Conservation (phyloP, 208 protist genomes). For the Tritrichomonas foetus region DNA sequence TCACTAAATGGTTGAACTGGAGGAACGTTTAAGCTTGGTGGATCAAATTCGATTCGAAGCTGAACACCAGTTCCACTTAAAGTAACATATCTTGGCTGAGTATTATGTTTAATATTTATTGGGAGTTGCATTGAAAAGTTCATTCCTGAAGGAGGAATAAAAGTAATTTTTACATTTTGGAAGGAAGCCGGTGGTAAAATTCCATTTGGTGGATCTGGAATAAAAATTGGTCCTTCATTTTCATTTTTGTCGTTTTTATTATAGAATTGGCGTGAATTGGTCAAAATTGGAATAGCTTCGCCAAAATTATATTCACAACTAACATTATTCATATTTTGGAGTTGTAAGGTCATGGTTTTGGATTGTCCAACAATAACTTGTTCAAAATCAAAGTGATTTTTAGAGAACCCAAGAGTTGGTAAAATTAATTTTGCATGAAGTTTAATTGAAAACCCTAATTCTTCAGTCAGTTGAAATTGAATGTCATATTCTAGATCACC, state of each 20-base stretch:
- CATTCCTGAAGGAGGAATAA: not conserved
- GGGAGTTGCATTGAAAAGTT: not conserved
- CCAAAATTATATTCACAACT: not conserved
- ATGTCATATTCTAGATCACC: not conserved
- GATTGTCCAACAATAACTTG: conserved; percentile 26
- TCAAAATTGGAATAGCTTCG: not conserved
- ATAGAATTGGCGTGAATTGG: not conserved
- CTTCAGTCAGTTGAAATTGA: not conserved
- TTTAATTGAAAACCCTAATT: not conserved
- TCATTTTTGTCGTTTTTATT: not conserved
- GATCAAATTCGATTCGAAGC: not conserved
- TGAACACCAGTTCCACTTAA: not conserved
- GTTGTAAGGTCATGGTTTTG: conserved; percentile 12
- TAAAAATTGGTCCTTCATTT: not conserved
- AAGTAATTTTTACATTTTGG: not conserved
- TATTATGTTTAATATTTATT: not conserved
- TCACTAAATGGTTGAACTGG: not conserved
- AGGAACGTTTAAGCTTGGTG: not conserved
- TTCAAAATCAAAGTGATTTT: not conserved
- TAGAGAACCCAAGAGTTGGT: not conserved
- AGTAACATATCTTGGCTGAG: not conserved
- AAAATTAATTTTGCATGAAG: not conserved
- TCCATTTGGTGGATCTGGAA: not conserved
- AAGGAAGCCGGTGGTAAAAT: not conserved
- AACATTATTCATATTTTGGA: not conserved